Evolutionary conservation across 73 alveolate genomes (phyloP).

Genomic region (Uronychia binucleata): DNA sequence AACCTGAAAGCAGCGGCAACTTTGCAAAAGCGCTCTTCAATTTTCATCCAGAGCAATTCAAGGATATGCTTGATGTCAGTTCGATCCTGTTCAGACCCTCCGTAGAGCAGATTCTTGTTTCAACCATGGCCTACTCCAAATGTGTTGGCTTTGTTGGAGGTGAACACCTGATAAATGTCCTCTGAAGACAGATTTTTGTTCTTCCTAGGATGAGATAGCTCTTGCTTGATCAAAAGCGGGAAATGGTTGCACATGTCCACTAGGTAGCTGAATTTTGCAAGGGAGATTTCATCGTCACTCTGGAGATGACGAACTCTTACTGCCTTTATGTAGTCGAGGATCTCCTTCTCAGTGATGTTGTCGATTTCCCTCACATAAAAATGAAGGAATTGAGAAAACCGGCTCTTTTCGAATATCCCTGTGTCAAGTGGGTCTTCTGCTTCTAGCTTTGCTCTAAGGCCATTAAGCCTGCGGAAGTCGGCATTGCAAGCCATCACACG

Average conservation of each 20-base stretch:
- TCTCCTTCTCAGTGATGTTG: no score
- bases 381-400: no score
- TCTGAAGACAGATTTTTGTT: not conserved
- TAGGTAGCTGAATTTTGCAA: not conserved
- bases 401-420: no score
- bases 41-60: conserved; percentile 25
- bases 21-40: conserved; percentile 40
- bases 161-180: not conserved
- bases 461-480: not conserved
- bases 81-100: not conserved
- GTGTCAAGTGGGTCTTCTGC: no score
- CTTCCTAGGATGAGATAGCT: not conserved
- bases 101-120: not conserved
- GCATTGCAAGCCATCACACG: not conserved
- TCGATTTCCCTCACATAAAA: no score
- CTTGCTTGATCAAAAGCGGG: not conserved
- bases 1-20: conserved; percentile 41
- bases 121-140: not conserved
- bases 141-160: not conserved
- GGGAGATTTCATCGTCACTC: not conserved
- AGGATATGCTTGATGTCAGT: not conserved
- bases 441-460: no score
- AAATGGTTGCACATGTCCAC: not conserved
- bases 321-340: no score
- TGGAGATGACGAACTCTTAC: no score